Evolutionary conservation across 176 grass and related monocot species (phyloP).

Genomic region (Carex littledalei): DNA sequence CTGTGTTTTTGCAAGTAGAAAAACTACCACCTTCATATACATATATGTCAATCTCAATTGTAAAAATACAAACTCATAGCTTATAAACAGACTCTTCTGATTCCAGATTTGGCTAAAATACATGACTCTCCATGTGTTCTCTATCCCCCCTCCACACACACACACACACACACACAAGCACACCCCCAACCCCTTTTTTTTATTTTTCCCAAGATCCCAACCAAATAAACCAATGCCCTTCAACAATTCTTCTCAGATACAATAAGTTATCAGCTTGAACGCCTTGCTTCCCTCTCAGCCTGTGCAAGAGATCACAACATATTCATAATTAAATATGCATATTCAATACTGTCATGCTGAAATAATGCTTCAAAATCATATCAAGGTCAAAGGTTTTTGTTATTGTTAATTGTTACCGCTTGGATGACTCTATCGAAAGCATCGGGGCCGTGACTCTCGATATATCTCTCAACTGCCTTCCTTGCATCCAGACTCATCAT

Average conservation of each 20-base stretch:
- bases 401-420: slow-evolving; percentile 35
- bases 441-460: slow-evolving; percentile 60
- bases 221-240: neutral
- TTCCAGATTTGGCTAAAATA: neutral
- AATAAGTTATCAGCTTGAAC: slow-evolving; percentile 6
- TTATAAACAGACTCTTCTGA: neutral
- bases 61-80: slow-evolving; percentile 2
- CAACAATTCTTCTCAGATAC: neutral
- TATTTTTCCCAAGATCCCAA: slow-evolving; percentile 9
- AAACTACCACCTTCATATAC: neutral
- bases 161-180: too few relatives aligned
- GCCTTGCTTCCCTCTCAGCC: slow-evolving; percentile 53
- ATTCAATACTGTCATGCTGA: neutral
- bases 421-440: slow-evolving; percentile 75
- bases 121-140: neutral
- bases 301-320: slow-evolving; percentile 23
- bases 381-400: neutral
- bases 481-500: slow-evolving; percentile 89
- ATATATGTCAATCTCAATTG: slow-evolving; percentile 9
- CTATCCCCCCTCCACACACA: neutral
- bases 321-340: slow-evolving; percentile 4
- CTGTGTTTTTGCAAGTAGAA: neutral
- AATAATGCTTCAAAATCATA: neutral
- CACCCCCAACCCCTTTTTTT: too few relatives aligned
- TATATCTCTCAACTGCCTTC: slow-evolving; percentile 69